These are phyloP conservation scores for Fusarium sp. DNA, from an alignment of 2,329 filamentous ascomycete species.

Conservation along the genomic window DNA sequence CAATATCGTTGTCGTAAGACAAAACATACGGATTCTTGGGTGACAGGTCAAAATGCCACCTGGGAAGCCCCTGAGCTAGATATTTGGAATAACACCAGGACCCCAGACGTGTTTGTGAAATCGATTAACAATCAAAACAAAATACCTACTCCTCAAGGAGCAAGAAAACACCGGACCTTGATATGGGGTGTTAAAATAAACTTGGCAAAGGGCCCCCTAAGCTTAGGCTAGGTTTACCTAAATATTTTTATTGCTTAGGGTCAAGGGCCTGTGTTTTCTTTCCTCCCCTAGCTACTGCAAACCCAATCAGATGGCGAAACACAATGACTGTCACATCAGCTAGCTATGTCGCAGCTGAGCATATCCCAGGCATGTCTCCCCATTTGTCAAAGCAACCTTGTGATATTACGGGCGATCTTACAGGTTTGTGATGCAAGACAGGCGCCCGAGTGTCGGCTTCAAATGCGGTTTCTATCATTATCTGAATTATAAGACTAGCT, in stretches of 20 bases:
- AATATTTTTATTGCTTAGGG: no score
- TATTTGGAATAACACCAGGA: background rate
- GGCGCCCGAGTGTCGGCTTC: slow-evolving; percentile 21
- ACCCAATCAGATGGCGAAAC: slow-evolving; percentile 16
- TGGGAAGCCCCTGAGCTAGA: background rate
- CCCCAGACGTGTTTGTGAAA: background rate
- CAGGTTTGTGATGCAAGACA: slow-evolving; percentile 19
- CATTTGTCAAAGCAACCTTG: slow-evolving; percentile 30
- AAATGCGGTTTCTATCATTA: background rate
- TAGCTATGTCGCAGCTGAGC: slow-evolving; percentile 19
- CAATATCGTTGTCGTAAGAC: background rate
- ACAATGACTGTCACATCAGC: slow-evolving; percentile 20
- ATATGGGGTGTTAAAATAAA: no score
- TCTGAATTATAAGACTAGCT: background rate
- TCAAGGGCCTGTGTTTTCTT: no score
- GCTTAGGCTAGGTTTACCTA: no score
- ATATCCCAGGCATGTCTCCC: slow-evolving; percentile 17
- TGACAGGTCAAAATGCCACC: background rate
- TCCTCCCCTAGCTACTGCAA: background rate
- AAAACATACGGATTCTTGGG: background rate
- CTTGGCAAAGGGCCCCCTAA: no score
- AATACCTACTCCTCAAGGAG: background rate
- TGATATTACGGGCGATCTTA: slow-evolving; percentile 19
- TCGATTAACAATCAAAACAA: slow-evolving; percentile 1
- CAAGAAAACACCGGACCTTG: no score